A percentile compares a stretch with the other conserved stretches of the same genome.
Evolutionary conservation across 495 filamentous ascomycete genomes (phyloP).

Genomic region (Aspergillus asperescens): DNA sequence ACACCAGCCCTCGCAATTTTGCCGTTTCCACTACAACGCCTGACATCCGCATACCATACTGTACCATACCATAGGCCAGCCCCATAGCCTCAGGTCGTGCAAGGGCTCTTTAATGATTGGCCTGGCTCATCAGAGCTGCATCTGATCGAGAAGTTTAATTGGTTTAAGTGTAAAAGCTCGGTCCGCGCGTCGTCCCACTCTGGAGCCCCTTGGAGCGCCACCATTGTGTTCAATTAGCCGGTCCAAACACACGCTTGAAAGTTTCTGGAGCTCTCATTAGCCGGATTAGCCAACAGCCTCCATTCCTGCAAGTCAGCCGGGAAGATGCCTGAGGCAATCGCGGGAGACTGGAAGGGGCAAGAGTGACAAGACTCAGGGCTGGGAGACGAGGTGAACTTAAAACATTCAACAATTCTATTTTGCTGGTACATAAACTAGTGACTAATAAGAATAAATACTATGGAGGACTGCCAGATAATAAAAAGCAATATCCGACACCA

Average conservation of each 20-base stretch:
- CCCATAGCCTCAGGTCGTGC: slow-evolving; percentile 18
- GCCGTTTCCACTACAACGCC: neutral
- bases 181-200: slow-evolving; percentile 20
- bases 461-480: slow-evolving; percentile 7
- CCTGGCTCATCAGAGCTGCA: slow-evolving; percentile 2
- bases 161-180: neutral
- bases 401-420: slow-evolving; percentile 10
- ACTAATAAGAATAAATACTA: slow-evolving; percentile 13
- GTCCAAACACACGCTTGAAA: neutral
- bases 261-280: slow-evolving; percentile 8
- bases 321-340: neutral
- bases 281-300: neutral
- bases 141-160: neutral
- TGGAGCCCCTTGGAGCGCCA: slow-evolving; percentile 13
- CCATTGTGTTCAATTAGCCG: slow-evolving; percentile 7
- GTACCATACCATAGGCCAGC: neutral
- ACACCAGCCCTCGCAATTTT: neutral
- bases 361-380: no score
- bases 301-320: slow-evolving; percentile 3
- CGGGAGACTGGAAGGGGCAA: slow-evolving; percentile 4
- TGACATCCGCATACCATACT: slow-evolving; percentile 8
- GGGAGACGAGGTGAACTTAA: slow-evolving; percentile 1
- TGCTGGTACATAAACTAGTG: slow-evolving; percentile 16
- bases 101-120: slow-evolving; percentile 22
- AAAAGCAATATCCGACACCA: slow-evolving; percentile 30